Evolutionary conservation across 139 green algal genomes (phyloP), one percentile per base, ranked within the genome.

Genomic region (Nannochloris sp.): DNA sequence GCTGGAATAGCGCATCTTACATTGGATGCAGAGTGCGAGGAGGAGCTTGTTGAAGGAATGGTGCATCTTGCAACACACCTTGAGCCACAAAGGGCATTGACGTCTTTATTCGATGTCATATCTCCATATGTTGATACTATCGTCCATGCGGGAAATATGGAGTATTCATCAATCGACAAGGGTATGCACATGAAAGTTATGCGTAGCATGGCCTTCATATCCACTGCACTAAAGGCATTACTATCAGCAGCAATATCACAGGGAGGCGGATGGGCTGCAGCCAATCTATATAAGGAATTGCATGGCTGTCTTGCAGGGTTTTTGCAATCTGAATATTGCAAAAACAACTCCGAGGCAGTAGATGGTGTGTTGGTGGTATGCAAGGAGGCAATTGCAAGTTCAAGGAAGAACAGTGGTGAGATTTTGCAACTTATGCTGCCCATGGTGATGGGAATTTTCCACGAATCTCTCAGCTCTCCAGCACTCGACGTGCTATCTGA

Each of bases 401-500:
- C 62, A 46, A 50, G 66, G 21, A 58, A 60, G 50, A 61, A 65
- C 8, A 66, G 67, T 27, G 16, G 51, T 23, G 66, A 69, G 57
- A 70, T 89, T 64, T 69, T 87, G 25, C 66, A 67, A 10, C 36
- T 70, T n/a, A 60, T 85, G 31, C 48, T 89, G 21, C 25, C 48
- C 10, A 55, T 59, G 1, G 27, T 82, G 27, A 29, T 25, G 1
- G 46, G 50, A 6, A 46, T 85, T 4, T 78, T 85, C 44, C 19
- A 46, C 2, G 59, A 55, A 12, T 61, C 57, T 11, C 61, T 68
- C 18, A 63, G 78, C 31, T 55, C 78, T 2, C 57, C 50, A 21
- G 70, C 60, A 59, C 63, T 86, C 18, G 76, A 82, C 19, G 65
- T 71, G 2, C 65, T 88, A 53, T 60, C 40, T 5, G 83, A 89